Percentiles rank a stretch among this genome's conserved stretches.
Evolutionary conservation across 441 rosid genomes (phyloP).

Genomic region (Corymbia citriodora): DNA sequence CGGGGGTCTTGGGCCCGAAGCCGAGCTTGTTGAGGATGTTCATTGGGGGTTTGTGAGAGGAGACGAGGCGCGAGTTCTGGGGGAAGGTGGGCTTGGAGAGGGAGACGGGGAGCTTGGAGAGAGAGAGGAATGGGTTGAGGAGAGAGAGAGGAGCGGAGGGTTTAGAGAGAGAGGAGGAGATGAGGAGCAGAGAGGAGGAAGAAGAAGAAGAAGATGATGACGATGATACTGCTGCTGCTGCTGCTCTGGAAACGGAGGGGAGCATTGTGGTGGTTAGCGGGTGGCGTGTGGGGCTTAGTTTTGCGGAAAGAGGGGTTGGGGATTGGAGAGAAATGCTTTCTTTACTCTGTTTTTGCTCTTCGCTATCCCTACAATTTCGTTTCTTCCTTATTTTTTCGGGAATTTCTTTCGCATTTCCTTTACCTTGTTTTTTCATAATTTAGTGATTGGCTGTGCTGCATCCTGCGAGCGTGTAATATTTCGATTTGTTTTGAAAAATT

Average conservation of each 20-base stretch:
- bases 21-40: constrained; percentile 85
- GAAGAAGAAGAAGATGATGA: not conserved
- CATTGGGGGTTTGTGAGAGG: constrained; percentile 37
- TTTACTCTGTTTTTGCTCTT: not conserved
- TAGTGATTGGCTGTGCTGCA: accelerated
- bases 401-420: not conserved
- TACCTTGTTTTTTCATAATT: not conserved
- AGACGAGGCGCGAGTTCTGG: constrained; percentile 4
- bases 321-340: not conserved
- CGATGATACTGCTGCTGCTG: not conserved
- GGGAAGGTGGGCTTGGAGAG: constrained; percentile 14
- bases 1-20: constrained; percentile 43
- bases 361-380: not conserved
- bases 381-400: not conserved
- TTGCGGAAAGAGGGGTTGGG: accelerated
- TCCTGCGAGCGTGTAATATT: not conserved
- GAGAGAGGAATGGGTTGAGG: constrained; percentile 5
- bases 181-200: constrained; percentile 3
- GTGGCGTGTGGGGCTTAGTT: not conserved
- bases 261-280: not conserved
- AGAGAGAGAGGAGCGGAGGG: constrained; percentile 16
- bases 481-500: not conserved
- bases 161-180: constrained; percentile 16
- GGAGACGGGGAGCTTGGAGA: not conserved
- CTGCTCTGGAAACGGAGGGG: not conserved